Conservation (phyloP, 257 asterid species). For the Pogostemon cablin region DNA sequence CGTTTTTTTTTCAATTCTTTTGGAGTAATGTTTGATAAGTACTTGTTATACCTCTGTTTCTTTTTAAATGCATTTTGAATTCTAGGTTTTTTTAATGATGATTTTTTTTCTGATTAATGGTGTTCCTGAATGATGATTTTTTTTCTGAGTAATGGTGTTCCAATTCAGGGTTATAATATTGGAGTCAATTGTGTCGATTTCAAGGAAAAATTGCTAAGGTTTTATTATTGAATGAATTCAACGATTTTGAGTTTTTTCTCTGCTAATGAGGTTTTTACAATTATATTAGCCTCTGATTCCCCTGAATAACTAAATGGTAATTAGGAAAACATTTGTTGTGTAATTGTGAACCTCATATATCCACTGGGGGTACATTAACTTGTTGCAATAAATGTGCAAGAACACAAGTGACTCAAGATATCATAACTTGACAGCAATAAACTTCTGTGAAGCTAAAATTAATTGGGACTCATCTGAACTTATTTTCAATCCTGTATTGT, state of each 20-base stretch:
- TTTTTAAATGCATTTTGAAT: background rate
- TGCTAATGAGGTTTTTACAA: too few relatives aligned
- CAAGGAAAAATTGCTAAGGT: conserved; percentile 97
- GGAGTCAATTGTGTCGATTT: conserved; percentile 92
- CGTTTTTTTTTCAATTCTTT: background rate
- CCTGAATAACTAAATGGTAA: too few relatives aligned
- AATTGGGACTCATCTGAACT: background rate
- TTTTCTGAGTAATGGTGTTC: conserved; percentile 8
- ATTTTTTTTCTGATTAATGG: background rate
- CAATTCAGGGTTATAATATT: conserved; percentile 69
- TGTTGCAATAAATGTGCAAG: background rate
- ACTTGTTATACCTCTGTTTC: background rate
- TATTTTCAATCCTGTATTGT: background rate
- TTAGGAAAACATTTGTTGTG: too few relatives aligned
- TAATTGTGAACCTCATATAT: background rate
- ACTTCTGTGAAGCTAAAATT: background rate
- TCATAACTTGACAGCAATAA: conserved; percentile 3
- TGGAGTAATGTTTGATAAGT: background rate
- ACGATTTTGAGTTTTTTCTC: too few relatives aligned
- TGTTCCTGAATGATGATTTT: background rate
- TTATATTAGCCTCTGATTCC: too few relatives aligned
- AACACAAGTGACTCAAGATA: background rate
- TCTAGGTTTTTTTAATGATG: conserved; percentile 13
- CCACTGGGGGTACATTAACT: background rate
- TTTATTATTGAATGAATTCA: too few relatives aligned